These are phyloP conservation scores for Lactuca sativa DNA, from an alignment of 129 eudicot genomes.

Conservation along the genomic window DNA sequence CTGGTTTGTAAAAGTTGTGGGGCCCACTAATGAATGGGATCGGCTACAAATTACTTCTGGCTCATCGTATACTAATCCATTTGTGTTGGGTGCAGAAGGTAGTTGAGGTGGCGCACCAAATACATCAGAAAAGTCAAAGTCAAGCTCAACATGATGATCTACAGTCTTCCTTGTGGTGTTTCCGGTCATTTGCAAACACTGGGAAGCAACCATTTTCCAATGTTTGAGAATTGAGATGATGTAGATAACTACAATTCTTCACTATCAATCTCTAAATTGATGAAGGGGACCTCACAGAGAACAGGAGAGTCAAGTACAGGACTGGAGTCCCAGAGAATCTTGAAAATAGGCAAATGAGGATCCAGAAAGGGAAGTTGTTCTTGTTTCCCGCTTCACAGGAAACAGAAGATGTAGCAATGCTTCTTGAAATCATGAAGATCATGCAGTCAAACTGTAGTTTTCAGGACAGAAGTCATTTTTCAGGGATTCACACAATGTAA, in stretches of 20 bases:
- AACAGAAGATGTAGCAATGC: constrained; percentile 52
- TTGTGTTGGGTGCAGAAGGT: constrained; percentile 33
- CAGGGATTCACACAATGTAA: background rate
- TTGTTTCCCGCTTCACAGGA: constrained; percentile 70
- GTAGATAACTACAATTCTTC: background rate
- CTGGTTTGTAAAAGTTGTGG: constrained; percentile 42
- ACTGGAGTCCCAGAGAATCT: constrained; percentile 39
- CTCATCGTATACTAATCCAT: constrained; percentile 45
- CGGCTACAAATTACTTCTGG: constrained; percentile 57
- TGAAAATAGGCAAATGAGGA: constrained; percentile 46
- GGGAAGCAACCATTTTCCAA: constrained; percentile 60
- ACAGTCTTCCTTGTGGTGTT: constrained; percentile 30
- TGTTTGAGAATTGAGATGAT: constrained; percentile 1
- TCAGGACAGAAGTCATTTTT: constrained; percentile 21
- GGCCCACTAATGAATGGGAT: constrained; percentile 72
- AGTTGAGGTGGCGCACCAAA: constrained; percentile 57
- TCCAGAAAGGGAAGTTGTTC: constrained; percentile 47
- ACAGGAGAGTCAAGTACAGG: constrained; percentile 24
- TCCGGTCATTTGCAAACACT: constrained; percentile 31
- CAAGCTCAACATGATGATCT: constrained; percentile 51
- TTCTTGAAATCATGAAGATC: constrained; percentile 73
- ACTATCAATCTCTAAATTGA: constrained; percentile 26
- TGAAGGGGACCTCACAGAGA: constrained; percentile 40
- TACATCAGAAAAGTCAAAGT: constrained; percentile 62
- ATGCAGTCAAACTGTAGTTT: constrained; percentile 42